These are phyloP conservation scores for Colletotrichum sojae DNA, from an alignment of 2,329 filamentous ascomycete species.

Conservation along the genomic window DNA sequence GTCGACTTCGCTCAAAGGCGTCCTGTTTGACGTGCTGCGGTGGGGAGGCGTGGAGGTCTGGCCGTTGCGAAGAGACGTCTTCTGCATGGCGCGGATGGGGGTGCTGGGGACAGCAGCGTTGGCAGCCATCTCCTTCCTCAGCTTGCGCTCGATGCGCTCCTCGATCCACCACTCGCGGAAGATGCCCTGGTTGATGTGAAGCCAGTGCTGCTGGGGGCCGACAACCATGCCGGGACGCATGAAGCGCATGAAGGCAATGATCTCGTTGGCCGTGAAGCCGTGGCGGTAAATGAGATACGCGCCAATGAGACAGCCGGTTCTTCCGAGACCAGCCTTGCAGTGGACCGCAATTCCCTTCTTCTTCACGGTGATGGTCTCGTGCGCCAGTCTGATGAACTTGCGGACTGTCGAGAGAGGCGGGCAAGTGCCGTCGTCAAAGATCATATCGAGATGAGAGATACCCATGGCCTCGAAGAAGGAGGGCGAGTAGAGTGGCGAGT, in stretches of 20 bases:
- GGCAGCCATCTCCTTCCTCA: slow-evolving; percentile 71
- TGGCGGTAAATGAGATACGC: slow-evolving; percentile 98
- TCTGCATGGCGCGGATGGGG: slow-evolving; percentile 73
- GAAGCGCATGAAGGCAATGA: slow-evolving; percentile 98
- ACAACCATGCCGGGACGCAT: slow-evolving; percentile 99
- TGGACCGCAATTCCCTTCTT: slow-evolving; percentile 97
- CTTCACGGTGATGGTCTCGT: slow-evolving; percentile 92
- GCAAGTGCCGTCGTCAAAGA: slow-evolving; percentile 98
- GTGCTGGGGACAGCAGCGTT: slow-evolving; percentile 69
- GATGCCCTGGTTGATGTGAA: slow-evolving; percentile 94
- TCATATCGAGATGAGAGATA: slow-evolving; percentile 98
- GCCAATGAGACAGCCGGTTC: slow-evolving; percentile 96
- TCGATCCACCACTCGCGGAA: slow-evolving; percentile 99
- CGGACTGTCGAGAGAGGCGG: slow-evolving; percentile 90
- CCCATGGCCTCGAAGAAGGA: slow-evolving; percentile 97
- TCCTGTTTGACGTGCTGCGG: slow-evolving; percentile 79
- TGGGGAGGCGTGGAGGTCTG: slow-evolving; percentile 86
- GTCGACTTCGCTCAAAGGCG: slow-evolving; percentile 94
- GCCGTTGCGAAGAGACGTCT: slow-evolving; percentile 71
- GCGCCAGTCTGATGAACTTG: slow-evolving; percentile 94
- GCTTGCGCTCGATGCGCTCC: slow-evolving; percentile 81
- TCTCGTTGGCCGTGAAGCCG: slow-evolving; percentile 96
- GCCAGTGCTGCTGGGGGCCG: slow-evolving; percentile 98
- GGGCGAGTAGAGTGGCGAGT: slow-evolving; percentile 95
- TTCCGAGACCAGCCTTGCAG: slow-evolving; percentile 96